Percentiles rank a stretch among this genome's conserved stretches.
phyloP scores from a whole-genome alignment of 768 basidiomycete species.

The Amylocystis lapponica region DNA sequence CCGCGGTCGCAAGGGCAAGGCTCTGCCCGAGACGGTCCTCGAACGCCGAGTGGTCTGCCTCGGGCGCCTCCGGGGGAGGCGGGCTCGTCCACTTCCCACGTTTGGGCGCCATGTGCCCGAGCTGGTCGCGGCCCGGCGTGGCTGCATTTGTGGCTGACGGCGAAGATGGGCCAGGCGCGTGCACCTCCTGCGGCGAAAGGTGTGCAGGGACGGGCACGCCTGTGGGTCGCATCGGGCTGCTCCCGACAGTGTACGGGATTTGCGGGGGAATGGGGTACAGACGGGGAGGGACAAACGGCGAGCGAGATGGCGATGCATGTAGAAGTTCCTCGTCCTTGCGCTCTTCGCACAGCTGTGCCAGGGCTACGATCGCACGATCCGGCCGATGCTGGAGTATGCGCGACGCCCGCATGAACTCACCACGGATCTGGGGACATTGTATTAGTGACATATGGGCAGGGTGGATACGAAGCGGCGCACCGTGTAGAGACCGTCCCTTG shows the following conservation, averaged over 20 bases:
- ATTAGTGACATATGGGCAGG: not conserved
- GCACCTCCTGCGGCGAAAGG: slow-evolving; percentile 43
- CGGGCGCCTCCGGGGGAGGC: slow-evolving; percentile 70
- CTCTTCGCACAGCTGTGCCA: slow-evolving; percentile 91
- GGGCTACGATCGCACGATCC: slow-evolving; percentile 72
- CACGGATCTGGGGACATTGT: slow-evolving; percentile 66
- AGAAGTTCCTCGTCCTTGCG: slow-evolving; percentile 64
- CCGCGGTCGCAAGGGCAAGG: slow-evolving; percentile 62
- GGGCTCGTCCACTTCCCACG: slow-evolving; percentile 83
- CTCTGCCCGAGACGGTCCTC: slow-evolving; percentile 62
- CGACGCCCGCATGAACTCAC: slow-evolving; percentile 96
- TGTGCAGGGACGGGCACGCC: slow-evolving; percentile 33
- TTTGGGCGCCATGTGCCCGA: slow-evolving; percentile 72
- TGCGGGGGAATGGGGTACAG: slow-evolving; percentile 51
- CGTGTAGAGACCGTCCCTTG: slow-evolving; percentile 92
- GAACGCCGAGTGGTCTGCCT: slow-evolving; percentile 59
- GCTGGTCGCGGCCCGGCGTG: no score
- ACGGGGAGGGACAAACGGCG: slow-evolving; percentile 40
- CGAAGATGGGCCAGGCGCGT: slow-evolving; percentile 11
- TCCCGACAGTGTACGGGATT: slow-evolving; percentile 64
- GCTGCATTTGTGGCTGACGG: no score
- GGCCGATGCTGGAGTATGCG: slow-evolving; percentile 77
- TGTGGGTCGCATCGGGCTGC: slow-evolving; percentile 51
- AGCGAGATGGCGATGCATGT: slow-evolving; percentile 38
- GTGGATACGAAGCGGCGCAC: slow-evolving; percentile 36